These are phyloP conservation scores for Triticum dicoccoides DNA, from an alignment of 176 grass and related monocot species.

Conservation along the genomic window DNA sequence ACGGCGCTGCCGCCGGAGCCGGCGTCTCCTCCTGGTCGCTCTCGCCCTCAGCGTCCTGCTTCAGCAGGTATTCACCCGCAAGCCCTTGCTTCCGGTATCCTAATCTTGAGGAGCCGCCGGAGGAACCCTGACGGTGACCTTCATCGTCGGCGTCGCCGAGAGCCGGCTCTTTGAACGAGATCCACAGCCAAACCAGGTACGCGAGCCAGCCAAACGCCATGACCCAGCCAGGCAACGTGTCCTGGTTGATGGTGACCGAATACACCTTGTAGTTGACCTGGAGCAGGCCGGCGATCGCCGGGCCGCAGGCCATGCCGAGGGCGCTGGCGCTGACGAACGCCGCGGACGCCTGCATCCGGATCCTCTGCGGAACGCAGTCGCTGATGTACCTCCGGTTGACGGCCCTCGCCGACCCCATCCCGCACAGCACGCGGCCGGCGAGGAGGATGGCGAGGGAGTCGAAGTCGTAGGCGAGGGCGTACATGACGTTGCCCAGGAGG, in stretches of 20 bases:
- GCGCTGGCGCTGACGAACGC: conserved; percentile 13
- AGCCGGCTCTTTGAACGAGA: not conserved
- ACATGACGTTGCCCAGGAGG: not conserved
- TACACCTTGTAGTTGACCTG: not conserved
- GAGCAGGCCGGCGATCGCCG: conserved; percentile 1
- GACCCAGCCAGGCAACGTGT: not conserved
- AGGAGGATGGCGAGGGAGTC: not conserved
- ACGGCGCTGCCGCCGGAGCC: not conserved
- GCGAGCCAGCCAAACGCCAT: not conserved
- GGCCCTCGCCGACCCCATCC: conserved; percentile 3
- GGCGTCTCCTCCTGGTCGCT: not conserved
- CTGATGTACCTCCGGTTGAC: conserved; percentile 18
- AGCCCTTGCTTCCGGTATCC: not conserved
- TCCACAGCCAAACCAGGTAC: not conserved
- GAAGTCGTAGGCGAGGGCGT: not conserved
- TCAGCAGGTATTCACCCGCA: not conserved
- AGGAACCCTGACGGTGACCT: not conserved
- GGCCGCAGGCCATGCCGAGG: conserved; percentile 10
- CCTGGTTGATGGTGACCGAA: not conserved
- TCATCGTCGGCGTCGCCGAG: not conserved
- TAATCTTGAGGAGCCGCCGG: not conserved
- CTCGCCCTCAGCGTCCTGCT: not conserved
- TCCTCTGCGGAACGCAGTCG: not conserved
- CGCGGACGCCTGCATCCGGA: conserved; percentile 6
- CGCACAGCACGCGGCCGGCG: not conserved